These are phyloP conservation scores for Closterium sp. DNA, from an alignment of 139 green algal species.

Conservation along the genomic window DNA sequence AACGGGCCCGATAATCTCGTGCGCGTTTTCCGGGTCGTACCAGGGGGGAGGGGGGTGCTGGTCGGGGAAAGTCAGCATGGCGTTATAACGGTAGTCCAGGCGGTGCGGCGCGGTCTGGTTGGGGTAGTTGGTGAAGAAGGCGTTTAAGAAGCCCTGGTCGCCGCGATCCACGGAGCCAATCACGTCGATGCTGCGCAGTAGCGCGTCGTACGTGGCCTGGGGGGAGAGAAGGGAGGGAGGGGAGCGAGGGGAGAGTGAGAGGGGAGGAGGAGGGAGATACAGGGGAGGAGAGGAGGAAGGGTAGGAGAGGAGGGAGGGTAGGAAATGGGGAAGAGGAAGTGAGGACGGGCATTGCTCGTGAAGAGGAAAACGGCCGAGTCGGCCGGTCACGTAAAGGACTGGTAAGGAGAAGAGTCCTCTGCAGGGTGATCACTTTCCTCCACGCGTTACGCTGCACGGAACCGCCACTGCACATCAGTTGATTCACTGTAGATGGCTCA, in stretches of 20 bases:
- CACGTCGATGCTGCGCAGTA: constrained; percentile 4
- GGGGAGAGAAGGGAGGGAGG: neutral
- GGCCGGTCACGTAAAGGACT: too few relatives aligned
- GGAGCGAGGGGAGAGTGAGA: too few relatives aligned
- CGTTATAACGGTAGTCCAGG: constrained; percentile 10
- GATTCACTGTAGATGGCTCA: neutral
- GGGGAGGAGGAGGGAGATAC: neutral
- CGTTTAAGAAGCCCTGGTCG: constrained; percentile 31
- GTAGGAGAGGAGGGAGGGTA: too few relatives aligned
- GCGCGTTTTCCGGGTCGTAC: constrained; percentile 11
- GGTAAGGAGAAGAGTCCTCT: too few relatives aligned
- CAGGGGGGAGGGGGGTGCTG: constrained; percentile 20
- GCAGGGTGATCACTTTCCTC: too few relatives aligned
- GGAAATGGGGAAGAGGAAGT: too few relatives aligned
- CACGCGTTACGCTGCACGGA: neutral
- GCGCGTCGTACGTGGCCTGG: constrained; percentile 12
- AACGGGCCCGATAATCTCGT: constrained; percentile 16
- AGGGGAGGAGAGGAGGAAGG: too few relatives aligned
- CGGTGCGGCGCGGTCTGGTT: constrained; percentile 1
- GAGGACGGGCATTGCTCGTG: too few relatives aligned
- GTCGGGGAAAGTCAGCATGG: constrained; percentile 2
- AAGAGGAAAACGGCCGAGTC: too few relatives aligned
- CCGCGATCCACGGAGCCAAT: constrained; percentile 13
- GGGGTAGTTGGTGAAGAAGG: constrained; percentile 16
- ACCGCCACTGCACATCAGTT: neutral